phyloP scores from a whole-genome alignment of 805 yeast genomes.

The Candida corydali region DNA sequence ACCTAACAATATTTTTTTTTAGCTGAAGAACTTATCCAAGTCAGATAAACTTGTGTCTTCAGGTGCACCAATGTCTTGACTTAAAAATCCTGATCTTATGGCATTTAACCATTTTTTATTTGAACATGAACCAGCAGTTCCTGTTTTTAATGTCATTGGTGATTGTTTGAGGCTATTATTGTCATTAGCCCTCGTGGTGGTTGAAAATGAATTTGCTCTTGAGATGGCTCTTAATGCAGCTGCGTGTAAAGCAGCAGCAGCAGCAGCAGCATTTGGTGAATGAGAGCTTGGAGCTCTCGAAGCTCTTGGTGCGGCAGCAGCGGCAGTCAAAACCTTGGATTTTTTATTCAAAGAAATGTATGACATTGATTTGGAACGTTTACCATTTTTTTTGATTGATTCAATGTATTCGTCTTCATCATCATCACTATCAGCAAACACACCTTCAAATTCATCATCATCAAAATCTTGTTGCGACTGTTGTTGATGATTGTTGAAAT shows the following conservation, averaged over 20 bases:
- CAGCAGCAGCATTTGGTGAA: conserved; percentile 64
- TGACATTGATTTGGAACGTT: conserved; percentile 65
- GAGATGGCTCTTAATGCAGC: conserved; percentile 55
- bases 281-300: conserved; percentile 58
- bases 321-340: conserved; percentile 57
- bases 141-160: conserved; percentile 8
- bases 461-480: conserved; percentile 33
- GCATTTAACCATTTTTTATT: conserved; percentile 69
- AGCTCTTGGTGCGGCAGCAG: conserved; percentile 79
- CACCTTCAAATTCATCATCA: conserved; percentile 23
- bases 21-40: conserved; percentile 38
- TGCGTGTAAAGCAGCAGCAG: conserved; percentile 70
- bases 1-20: no score
- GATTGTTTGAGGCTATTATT: neutral
- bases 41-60: conserved; percentile 76
- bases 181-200: neutral
- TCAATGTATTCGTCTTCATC: conserved; percentile 32
- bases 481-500: conserved; percentile 1
- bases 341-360: conserved; percentile 48
- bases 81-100: conserved; percentile 70
- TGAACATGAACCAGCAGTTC: conserved; percentile 17
- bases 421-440: conserved; percentile 40
- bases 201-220: conserved; percentile 19
- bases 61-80: conserved; percentile 75
- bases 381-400: conserved; percentile 42